Evolutionary conservation across 148 eudicot genomes (phyloP), one percentile per base, ranked within the genome.

Genomic region (Vaccinium darrowii): DNA sequence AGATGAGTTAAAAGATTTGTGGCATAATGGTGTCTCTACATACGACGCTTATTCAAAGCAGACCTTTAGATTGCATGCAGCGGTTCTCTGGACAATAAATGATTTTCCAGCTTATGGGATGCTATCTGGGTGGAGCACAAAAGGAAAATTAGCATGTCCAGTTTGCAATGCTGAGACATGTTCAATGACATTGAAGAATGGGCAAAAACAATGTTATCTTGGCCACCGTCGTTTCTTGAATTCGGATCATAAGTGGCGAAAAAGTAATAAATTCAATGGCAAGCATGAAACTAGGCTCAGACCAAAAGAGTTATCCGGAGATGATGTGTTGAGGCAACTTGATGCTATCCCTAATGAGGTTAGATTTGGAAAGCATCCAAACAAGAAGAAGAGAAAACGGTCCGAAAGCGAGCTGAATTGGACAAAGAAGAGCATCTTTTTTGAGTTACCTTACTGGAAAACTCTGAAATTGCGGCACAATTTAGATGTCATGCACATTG

Each of bases 61-160:
- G 50, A 84, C 1, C 27, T 79, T 47, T 75, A 8, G 15, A 30
- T 21, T 84, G 10, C 60, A 62, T 67, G 73, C 36, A 9, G 73
- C 36, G 1, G 33, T 67, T 9, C 23, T 67, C 3, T 67, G 73
- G 73, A 76, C 79, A 8, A 76, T 76, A 18, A 39, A 39, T 5
- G 79, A 76, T 47, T 76, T 76, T 39, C 53, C 53, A 7, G 13
- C 79, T 39, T 76, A 39, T 49, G 53, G n/a, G 13, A 76, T 43
- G 23, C 23, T 76, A 7, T 76, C 53, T 21, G 53, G 53, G 6
- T 76, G 79, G 79, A 76, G 53, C 27, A 76, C 79, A 12, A 62
- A 16, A 27, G 81, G 74, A 6, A 76, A 58, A 27, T 63, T 76
- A 5, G 81, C 86, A 21, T 84, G 86, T 13, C 86, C 76, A 36